Evolutionary conservation across 176 grass and related monocot genomes (phyloP), one percentile per base, ranked within the genome.

Genomic region (Leersia perrieri): DNA sequence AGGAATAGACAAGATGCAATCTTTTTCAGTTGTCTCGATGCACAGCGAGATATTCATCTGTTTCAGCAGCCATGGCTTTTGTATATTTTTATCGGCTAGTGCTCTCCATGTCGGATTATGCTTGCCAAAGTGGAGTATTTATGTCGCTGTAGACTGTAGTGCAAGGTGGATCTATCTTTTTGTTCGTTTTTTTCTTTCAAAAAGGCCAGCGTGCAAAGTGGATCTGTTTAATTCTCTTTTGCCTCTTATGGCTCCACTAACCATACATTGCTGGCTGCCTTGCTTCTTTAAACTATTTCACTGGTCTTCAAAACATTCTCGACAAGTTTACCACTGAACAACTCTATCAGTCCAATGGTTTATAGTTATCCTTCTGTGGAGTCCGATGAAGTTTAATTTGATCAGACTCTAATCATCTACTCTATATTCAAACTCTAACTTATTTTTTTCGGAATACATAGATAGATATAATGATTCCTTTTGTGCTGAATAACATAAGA

Each of bases 31-130:
- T 49, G 38, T 73, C 30, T 33, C 40, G 3, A 65, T 82, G 72
- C 80, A 53, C 30, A 23, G 9, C 23, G 25, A 20, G 27, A 26
- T 15, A 67, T 47, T 45, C 70, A 80, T 74, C 69, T 57, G 60
- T 51, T 47, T 16, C 23, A 64, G n/a, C n/a, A 49, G 42, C 60
- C 20, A 35, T 3, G 6, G 11, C 3, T 30, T 74, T 57, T 16
- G 27, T 28, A 86, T 35, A 81, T 80, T 9, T 77, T 76, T 82
- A 35, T 18, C 11, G 10, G 1, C 2, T 3, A 29, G 42, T 79
- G 86, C 68, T 55, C 44, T 73, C 80, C 86, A 83, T 69, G 25
- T 83, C 16, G 30, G 86, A 88, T 83, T 74, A 71, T 76, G 79
- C 73, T 64, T 9, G 18, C 60, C 47, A 71, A 30, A 60, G 49